These are phyloP conservation scores for Populus davidiana DNA, from an alignment of 345 rosid species.

Conservation along the genomic window DNA sequence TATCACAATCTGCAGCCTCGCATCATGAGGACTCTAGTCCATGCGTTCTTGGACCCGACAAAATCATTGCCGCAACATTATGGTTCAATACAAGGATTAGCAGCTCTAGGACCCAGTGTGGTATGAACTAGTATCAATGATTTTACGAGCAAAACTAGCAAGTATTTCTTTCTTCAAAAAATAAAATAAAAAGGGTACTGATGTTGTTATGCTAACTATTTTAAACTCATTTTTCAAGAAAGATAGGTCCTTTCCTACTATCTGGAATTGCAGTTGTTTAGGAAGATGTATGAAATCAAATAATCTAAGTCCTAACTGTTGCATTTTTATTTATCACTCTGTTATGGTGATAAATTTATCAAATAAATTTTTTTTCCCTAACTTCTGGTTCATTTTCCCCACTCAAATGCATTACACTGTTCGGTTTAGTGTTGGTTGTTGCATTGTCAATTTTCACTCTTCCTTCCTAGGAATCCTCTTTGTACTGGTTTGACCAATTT, in stretches of 20 bases:
- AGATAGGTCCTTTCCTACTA: neutral
- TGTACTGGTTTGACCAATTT: conserved; percentile 13
- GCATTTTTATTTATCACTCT: neutral
- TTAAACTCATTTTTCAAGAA: conserved; percentile 1
- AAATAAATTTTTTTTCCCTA: too few species aligned
- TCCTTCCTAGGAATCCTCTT: neutral
- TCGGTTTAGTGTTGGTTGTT: neutral
- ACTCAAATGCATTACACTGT: neutral
- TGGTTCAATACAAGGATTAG: conserved; percentile 88
- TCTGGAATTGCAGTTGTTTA: neutral
- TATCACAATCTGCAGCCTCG: conserved; percentile 81
- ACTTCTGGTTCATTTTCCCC: neutral
- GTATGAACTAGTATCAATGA: conserved; percentile 31
- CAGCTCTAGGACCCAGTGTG: conserved; percentile 74
- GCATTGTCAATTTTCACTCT: neutral
- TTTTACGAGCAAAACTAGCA: too few species aligned
- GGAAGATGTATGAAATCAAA: neutral
- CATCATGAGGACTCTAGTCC: conserved; percentile 72
- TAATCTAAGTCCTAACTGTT: neutral
- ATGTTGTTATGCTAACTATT: neutral
- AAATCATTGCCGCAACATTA: conserved; percentile 80
- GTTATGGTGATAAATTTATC: too few species aligned
- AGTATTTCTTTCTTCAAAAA: neutral
- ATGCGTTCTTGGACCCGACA: conserved; percentile 81
- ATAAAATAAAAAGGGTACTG: neutral